Percentiles rank a stretch among this genome's conserved stretches.
These are phyloP conservation scores for Yarrowia deformans DNA, from an alignment of 805 yeast genomes.

Conservation along the genomic window DNA sequence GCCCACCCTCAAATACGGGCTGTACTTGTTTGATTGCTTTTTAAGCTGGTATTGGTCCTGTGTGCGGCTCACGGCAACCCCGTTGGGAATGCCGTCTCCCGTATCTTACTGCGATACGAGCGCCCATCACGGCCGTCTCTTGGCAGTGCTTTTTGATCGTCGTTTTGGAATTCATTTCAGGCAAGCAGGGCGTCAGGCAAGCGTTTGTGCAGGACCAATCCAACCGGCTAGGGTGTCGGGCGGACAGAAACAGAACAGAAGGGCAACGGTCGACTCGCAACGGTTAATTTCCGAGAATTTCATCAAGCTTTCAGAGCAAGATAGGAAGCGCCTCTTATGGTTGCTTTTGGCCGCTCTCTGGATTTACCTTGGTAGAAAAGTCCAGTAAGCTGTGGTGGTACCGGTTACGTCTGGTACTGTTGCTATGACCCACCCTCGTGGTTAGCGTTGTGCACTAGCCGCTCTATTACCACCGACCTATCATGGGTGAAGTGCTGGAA, in stretches of 20 bases:
- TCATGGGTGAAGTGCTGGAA: background rate
- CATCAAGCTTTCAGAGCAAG: background rate
- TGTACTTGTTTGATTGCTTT: background rate
- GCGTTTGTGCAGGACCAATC: no score
- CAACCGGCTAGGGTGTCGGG: no score
- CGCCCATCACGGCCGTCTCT: background rate
- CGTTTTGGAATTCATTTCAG: background rate
- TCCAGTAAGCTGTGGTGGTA: no score
- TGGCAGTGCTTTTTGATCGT: background rate
- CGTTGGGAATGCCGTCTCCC: background rate
- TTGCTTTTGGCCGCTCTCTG: conserved; percentile 1
- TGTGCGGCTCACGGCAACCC: conserved; percentile 8
- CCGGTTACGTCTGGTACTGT: no score
- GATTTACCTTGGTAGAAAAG: background rate
- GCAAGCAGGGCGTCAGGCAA: no score
- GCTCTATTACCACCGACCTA: background rate
- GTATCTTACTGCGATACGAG: background rate
- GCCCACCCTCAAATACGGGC: background rate
- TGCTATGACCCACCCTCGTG: no score
- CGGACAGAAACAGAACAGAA: no score
- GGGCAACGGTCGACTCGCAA: background rate
- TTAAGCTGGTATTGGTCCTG: background rate
- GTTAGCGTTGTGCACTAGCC: background rate
- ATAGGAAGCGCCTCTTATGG: background rate
- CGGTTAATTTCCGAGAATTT: background rate